Conservation (phyloP, 139 green algal species). For the Tetradesmus obliquus region DNA sequence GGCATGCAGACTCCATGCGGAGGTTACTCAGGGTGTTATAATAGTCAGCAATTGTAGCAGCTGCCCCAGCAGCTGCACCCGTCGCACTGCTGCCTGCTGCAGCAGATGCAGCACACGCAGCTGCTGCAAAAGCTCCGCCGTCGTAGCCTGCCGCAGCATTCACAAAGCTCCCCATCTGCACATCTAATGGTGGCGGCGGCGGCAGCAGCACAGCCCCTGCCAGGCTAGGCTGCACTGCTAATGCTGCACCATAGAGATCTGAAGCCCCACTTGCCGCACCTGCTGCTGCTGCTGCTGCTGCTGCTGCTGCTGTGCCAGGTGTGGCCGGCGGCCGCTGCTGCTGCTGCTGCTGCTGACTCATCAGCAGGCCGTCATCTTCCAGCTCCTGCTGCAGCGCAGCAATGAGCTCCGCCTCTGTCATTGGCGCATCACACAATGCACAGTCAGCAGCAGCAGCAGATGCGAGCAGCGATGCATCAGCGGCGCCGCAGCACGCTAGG, state of each 20-base stretch:
- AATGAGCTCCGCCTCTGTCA: background rate
- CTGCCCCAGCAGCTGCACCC: background rate
- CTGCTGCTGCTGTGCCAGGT: background rate
- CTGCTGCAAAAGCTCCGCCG: background rate
- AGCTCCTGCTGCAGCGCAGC: background rate
- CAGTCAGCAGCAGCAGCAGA: background rate
- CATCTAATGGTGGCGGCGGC: background rate
- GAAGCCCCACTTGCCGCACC: background rate
- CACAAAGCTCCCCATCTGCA: no score
- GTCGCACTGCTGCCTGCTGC: background rate
- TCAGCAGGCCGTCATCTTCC: background rate
- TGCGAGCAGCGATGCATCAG: background rate
- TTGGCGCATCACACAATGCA: background rate
- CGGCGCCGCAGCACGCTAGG: background rate
- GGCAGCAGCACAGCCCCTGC: background rate
- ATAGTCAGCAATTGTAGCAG: background rate
- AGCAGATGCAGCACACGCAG: background rate
- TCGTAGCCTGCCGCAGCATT: background rate
- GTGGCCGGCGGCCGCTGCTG: background rate
- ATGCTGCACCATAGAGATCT: no score
- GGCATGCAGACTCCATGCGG: background rate
- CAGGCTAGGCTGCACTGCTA: background rate
- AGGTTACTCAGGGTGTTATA: background rate
- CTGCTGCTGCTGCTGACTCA: slow-evolving; percentile 1
- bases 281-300: background rate